Evolutionary conservation across 768 basidiomycete species (phyloP).

Genomic region (Candolleomyces aberdarensis): DNA sequence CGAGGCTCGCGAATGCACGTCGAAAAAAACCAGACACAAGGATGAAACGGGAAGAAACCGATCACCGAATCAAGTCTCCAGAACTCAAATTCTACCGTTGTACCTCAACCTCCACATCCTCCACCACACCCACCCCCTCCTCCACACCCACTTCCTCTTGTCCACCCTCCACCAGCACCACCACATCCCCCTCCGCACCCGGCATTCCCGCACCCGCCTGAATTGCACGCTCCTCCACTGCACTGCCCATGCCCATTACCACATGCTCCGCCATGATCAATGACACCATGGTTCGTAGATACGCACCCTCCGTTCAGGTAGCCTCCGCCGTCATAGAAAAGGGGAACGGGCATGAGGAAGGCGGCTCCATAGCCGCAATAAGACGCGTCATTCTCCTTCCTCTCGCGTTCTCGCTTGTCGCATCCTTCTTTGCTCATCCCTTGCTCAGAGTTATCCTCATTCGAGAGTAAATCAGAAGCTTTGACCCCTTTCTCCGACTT

Average conservation of each 20-base stretch:
- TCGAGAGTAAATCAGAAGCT: no score
- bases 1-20: no score
- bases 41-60: no score
- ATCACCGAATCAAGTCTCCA: no score
- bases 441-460: no score
- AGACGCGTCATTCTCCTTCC: neutral
- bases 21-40: no score
- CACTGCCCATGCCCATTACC: neutral
- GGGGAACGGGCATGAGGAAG: neutral
- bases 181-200: neutral
- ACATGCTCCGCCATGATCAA: constrained; percentile 5
- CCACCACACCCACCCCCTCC: neutral
- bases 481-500: no score
- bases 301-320: neutral
- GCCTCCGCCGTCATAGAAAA: neutral
- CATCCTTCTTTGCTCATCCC: no score
- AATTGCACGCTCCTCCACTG: neutral
- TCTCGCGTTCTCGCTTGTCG: neutral
- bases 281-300: neutral
- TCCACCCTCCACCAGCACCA: constrained; percentile 1
- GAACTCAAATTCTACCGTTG: no score
- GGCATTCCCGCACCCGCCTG: neutral
- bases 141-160: neutral
- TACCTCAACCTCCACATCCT: neutral
- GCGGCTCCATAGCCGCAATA: neutral